Conservation (phyloP, 176 grass and related monocot genomes). For the Zoysia japonica region DNA sequence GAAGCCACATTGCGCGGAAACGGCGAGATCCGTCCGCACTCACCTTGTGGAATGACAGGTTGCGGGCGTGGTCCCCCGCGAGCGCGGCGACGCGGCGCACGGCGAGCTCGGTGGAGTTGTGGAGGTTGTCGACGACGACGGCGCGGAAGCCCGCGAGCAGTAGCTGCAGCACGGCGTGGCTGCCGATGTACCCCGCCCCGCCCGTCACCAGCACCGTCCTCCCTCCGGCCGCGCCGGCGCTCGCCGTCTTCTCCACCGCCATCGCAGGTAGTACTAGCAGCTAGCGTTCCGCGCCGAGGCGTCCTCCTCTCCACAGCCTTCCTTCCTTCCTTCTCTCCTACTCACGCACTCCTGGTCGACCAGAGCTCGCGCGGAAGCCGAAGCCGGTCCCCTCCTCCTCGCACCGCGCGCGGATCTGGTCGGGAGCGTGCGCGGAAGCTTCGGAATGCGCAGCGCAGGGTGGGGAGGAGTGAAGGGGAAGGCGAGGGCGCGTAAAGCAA, state of each 20-base stretch:
- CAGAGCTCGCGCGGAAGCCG: constrained; percentile 4
- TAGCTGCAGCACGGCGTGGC: constrained; percentile 81
- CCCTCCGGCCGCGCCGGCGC: not conserved
- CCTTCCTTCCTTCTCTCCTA: not conserved
- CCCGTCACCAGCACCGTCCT: constrained; percentile 75
- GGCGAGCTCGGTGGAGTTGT: constrained; percentile 74
- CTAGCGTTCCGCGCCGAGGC: not conserved
- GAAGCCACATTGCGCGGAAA: constrained; percentile 11
- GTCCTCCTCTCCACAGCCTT: too few species aligned
- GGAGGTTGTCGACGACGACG: constrained; percentile 71
- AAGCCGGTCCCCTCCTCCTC: not conserved
- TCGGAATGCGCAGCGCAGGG: constrained; percentile 2
- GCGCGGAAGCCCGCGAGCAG: constrained; percentile 64
- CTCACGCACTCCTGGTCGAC: not conserved
- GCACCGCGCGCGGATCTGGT: constrained; percentile 41
- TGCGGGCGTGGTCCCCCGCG: constrained; percentile 56
- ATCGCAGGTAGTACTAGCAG: not conserved
- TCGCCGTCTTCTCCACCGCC: constrained; percentile 49
- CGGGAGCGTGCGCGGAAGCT: not conserved
- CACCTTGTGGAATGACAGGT: constrained; percentile 71
- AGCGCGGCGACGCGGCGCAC: constrained; percentile 63
- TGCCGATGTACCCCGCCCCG: constrained; percentile 85
- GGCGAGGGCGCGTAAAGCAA: not conserved
- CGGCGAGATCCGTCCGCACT: constrained; percentile 1
- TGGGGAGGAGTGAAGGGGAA: not conserved